phyloP scores from a whole-genome alignment of 106 monocot genomes.

The Ottelia alismoides region DNA sequence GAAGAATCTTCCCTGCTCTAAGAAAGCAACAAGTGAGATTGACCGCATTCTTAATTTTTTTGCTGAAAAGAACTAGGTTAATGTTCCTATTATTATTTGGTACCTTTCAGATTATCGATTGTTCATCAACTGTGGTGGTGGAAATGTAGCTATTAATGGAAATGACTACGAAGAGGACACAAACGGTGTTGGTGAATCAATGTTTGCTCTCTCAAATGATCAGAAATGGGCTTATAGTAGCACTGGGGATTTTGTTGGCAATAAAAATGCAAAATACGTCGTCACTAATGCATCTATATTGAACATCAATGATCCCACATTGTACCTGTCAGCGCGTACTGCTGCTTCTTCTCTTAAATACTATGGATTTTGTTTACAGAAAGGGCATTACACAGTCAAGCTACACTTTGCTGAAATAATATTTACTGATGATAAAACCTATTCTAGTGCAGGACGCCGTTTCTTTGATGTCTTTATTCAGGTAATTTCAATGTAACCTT shows the following conservation, averaged over 20 bases:
- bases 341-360: constrained; percentile 37
- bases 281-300: constrained; percentile 20
- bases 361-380: constrained; percentile 43
- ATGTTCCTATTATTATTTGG: no score
- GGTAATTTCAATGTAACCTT: no score
- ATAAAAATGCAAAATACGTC: constrained; percentile 12
- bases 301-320: constrained; percentile 12
- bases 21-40: no score
- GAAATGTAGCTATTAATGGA: constrained; percentile 11
- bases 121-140: constrained; percentile 56
- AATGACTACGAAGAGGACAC: constrained; percentile 22
- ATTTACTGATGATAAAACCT: constrained; percentile 29
- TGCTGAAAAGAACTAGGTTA: no score
- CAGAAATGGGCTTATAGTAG: constrained; percentile 43
- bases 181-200: constrained; percentile 13
- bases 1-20: no score
- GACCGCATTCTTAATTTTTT: no score
- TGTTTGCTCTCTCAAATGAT: constrained; percentile 9
- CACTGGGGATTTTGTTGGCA: constrained; percentile 28
- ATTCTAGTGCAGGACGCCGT: constrained; percentile 25
- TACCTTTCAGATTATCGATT: constrained; percentile 26
- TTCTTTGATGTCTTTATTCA: constrained; percentile 49
- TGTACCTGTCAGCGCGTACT: constrained; percentile 34
- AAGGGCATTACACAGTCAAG: constrained; percentile 30
- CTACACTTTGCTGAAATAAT: constrained; percentile 58